Conservation (phyloP, 768 basidiomycete species). For the Naganishia kalamii region DNA sequence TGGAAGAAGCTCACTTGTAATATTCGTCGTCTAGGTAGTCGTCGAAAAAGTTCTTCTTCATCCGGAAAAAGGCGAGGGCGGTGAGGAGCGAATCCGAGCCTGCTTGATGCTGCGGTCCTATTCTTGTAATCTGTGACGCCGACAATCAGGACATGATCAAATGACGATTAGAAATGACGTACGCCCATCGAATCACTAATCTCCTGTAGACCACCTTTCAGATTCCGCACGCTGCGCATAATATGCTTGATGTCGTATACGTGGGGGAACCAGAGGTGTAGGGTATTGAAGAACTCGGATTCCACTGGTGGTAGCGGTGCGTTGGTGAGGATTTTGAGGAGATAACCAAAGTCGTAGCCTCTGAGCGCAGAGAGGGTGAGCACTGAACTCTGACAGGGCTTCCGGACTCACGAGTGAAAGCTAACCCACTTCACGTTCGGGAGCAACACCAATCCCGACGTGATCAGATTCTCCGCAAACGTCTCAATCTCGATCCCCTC, state of each 20-base stretch:
- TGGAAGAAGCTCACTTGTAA: constrained; percentile 36
- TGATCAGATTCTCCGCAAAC: constrained; percentile 95
- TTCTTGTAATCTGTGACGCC: constrained; percentile 65
- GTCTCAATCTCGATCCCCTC: constrained; percentile 86
- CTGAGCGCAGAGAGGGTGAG: constrained; percentile 55
- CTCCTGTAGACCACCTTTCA: constrained; percentile 85
- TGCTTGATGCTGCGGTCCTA: constrained; percentile 87
- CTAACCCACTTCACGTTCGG: constrained; percentile 93
- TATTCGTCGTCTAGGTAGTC: constrained; percentile 71
- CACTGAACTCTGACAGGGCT: too few species aligned
- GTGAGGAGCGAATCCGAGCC: constrained; percentile 96
- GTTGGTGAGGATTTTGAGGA: constrained; percentile 77
- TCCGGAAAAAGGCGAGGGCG: constrained; percentile 89
- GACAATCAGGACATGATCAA: background rate
- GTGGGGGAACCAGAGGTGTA: constrained; percentile 87
- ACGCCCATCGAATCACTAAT: constrained; percentile 94
- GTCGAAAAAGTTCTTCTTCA: constrained; percentile 84
- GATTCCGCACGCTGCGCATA: constrained; percentile 72
- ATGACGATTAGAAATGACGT: constrained; percentile 38
- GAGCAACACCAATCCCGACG: constrained; percentile 82
- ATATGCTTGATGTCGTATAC: constrained; percentile 98
- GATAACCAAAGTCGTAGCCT: constrained; percentile 98
- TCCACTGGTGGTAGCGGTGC: constrained; percentile 81
- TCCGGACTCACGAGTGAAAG: constrained; percentile 81
- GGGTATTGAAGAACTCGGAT: constrained; percentile 78